A percentile compares a stretch with the other conserved stretches of the same genome.
phyloP scores from a whole-genome alignment of 306 rosid genomes.

The Boehmeria nivea region DNA sequence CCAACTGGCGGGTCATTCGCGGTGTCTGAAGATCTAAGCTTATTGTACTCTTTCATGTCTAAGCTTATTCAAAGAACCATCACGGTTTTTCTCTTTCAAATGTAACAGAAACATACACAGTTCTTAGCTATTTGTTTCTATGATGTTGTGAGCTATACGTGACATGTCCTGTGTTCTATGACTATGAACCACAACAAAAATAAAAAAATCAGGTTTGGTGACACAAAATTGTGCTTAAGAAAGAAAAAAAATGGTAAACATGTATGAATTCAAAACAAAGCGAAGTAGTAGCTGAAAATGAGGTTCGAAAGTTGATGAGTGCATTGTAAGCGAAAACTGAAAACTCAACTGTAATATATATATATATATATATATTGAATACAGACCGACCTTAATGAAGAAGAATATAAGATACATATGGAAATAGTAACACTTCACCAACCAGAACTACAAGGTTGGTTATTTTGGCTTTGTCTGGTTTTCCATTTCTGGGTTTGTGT shows the following conservation, averaged over 20 bases:
- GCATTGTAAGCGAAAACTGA: constrained; percentile 50
- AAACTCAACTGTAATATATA: constrained; percentile 44
- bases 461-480: constrained; percentile 13
- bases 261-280: constrained; percentile 64
- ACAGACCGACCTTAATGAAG: not conserved
- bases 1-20: constrained; percentile 41
- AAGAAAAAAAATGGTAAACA: no score
- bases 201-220: no score
- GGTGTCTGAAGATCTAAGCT: constrained; percentile 32
- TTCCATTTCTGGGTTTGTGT: no score
- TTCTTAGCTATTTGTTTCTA: constrained; percentile 2
- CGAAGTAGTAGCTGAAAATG: constrained; percentile 53
- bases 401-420: not conserved
- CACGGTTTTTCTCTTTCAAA: constrained; percentile 37
- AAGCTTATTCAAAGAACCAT: constrained; percentile 37
- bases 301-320: constrained; percentile 42
- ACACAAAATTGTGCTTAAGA: no score
- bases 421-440: constrained; percentile 52
- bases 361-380: not conserved
- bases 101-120: constrained; percentile 13
- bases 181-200: no score
- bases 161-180: no score
- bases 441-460: constrained; percentile 27
- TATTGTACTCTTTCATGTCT: constrained; percentile 51
- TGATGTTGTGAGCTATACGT: constrained; percentile 8